phyloP scores from a whole-genome alignment of 805 yeast species.

The Blastobotrys robertii region DNA sequence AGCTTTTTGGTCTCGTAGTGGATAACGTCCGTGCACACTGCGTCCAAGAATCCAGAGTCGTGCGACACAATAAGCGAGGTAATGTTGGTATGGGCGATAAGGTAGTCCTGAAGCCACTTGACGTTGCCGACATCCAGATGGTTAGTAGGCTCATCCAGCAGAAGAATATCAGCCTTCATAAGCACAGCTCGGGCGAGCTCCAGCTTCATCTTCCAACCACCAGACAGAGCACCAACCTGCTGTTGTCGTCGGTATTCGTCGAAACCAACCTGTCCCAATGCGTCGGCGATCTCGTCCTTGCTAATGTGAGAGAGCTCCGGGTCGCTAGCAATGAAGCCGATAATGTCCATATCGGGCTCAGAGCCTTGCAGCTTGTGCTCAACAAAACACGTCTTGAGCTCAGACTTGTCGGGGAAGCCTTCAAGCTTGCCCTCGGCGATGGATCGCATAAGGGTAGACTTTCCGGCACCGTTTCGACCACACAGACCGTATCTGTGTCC shows the following conservation, averaged over 20 bases:
- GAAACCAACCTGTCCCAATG: conserved; percentile 81
- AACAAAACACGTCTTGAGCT: conserved; percentile 86
- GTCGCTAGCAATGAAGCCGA: conserved; percentile 79
- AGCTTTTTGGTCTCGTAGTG: conserved; percentile 93
- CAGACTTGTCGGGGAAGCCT: conserved; percentile 88
- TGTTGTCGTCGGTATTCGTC: conserved; percentile 83
- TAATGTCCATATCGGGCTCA: conserved; percentile 85
- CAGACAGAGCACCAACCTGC: conserved; percentile 88
- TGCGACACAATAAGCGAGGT: conserved; percentile 95
- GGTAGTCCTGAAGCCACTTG: conserved; percentile 86
- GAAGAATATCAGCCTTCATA: conserved; percentile 89
- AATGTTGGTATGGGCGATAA: conserved; percentile 71
- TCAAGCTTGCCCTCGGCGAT: conserved; percentile 94
- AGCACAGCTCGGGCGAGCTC: conserved; percentile 98
- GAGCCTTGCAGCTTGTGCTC: conserved; percentile 95
- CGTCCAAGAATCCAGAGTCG: conserved; percentile 93
- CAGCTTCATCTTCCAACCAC: conserved; percentile 99
- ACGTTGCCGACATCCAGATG: conserved; percentile 94
- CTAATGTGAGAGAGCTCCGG: conserved; percentile 63
- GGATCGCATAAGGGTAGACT: conserved; percentile 93
- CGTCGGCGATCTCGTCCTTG: conserved; percentile 60
- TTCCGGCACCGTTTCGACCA: conserved; percentile 99
- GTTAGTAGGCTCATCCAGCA: conserved; percentile 96
- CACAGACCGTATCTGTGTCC: conserved; percentile 97
- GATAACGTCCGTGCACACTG: conserved; percentile 92